These are phyloP conservation scores for Oryza coarctata DNA, from an alignment of 176 grass and related monocot genomes.

Conservation along the genomic window DNA sequence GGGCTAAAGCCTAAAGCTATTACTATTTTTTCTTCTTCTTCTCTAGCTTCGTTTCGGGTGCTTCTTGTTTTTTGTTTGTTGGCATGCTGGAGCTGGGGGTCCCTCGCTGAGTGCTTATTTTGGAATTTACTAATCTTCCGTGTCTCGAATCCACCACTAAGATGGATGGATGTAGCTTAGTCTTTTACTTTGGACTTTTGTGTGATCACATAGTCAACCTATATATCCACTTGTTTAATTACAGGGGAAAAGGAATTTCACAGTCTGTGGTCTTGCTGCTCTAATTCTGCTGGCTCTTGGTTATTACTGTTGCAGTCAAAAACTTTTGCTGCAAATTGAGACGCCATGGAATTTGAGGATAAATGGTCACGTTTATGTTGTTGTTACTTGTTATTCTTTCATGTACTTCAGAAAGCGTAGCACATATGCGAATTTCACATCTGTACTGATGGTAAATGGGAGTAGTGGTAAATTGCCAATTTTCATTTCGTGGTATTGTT, in stretches of 20 bases:
- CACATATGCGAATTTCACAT: not conserved
- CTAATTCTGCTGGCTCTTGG: not conserved
- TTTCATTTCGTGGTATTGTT: not conserved
- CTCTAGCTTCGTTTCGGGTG: not conserved
- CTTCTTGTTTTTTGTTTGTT: not conserved
- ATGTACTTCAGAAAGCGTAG: not conserved
- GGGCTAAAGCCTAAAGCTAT: not conserved
- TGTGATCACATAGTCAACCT: slow-evolving; percentile 18
- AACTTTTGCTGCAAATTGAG: not conserved
- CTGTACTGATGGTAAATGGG: not conserved
- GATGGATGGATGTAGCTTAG: no score
- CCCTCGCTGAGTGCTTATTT: not conserved
- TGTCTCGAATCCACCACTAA: not conserved
- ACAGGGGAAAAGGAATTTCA: not conserved
- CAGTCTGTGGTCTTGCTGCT: not conserved
- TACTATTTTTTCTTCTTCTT: not conserved
- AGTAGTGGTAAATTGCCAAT: not conserved
- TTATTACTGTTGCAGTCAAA: not conserved
- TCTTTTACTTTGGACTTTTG: not conserved
- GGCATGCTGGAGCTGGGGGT: not conserved
- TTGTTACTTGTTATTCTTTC: not conserved
- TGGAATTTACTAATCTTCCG: not conserved
- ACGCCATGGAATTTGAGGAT: not conserved
- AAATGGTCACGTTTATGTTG: not conserved
- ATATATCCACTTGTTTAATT: not conserved